A percentile compares a stretch with the other conserved stretches of the same genome.
Conservation (phyloP, 208 protist genomes). For the Polymyxa betae region DNA sequence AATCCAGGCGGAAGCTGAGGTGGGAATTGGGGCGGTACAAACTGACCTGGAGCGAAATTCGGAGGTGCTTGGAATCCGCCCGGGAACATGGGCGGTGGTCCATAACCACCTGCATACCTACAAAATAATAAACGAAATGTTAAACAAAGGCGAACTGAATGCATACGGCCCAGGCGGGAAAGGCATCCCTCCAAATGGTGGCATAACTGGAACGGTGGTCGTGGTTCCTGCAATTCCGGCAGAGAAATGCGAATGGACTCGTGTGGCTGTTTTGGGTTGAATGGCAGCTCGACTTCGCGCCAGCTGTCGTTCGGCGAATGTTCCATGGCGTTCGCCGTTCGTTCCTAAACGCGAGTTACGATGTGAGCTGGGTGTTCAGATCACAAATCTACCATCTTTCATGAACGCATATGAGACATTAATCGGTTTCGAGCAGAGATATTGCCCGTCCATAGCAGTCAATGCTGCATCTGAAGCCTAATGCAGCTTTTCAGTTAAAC, state of each 20-base stretch:
- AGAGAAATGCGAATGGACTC: conserved; percentile 48
- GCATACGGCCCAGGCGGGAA: not conserved
- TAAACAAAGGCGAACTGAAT: not conserved
- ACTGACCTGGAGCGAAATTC: not conserved
- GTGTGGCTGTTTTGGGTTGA: not conserved
- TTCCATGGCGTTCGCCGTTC: conserved; percentile 77
- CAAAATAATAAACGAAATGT: not conserved
- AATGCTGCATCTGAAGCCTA: conserved; percentile 61
- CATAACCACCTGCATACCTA: not conserved
- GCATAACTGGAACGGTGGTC: not conserved
- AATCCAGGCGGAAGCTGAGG: not conserved
- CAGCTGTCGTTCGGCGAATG: conserved; percentile 69
- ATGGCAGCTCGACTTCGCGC: conserved; percentile 61
- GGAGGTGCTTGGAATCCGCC: not conserved
- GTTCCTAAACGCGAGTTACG: conserved; percentile 60
- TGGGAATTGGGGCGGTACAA: too few relatives aligned
- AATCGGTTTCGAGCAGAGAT: conserved; percentile 79
- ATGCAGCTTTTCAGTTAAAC: not conserved
- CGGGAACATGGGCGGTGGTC: not conserved
- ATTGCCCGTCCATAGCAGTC: conserved; percentile 80
- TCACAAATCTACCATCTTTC: conserved; percentile 73
- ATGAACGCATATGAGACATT: conserved; percentile 85
- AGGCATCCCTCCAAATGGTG: not conserved
- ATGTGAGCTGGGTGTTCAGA: not conserved
- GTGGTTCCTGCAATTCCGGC: not conserved